Percentiles rank a stretch among this genome's conserved stretches.
Evolutionary conservation across 148 eudicot species (phyloP).

Genomic region (Vaccinium myrtillus): DNA sequence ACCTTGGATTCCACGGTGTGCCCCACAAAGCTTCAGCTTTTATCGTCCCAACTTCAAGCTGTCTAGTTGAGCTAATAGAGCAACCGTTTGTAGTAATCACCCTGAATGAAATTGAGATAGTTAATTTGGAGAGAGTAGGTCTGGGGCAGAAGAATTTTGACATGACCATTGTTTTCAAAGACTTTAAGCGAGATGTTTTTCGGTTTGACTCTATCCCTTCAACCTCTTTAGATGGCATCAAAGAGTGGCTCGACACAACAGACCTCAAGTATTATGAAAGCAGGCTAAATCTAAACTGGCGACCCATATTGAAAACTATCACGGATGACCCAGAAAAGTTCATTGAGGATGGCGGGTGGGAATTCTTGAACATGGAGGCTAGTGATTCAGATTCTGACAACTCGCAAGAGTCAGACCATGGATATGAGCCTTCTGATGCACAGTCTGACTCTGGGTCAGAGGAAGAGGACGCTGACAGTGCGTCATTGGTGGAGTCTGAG

Average conservation of each 20-base stretch:
- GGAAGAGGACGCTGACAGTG: constrained; percentile 57
- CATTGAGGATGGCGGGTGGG: constrained; percentile 75
- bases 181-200: constrained; percentile 62
- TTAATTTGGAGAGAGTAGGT: constrained; percentile 64
- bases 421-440: constrained; percentile 57
- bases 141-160: constrained; percentile 77
- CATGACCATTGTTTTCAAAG: constrained; percentile 68
- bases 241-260: constrained; percentile 72
- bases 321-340: constrained; percentile 62
- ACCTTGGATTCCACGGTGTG: constrained; percentile 73
- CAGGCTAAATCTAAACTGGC: constrained; percentile 66
- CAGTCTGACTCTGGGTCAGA: constrained; percentile 63
- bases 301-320: constrained; percentile 60
- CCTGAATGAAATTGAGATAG: constrained; percentile 61
- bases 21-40: constrained; percentile 65
- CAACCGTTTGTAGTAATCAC: constrained; percentile 61
- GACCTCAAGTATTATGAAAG: constrained; percentile 72
- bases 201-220: constrained; percentile 69
- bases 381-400: constrained; percentile 64
- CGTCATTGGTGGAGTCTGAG: constrained; percentile 60
- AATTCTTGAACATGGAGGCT: constrained; percentile 69
- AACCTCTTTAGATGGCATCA: constrained; percentile 65
- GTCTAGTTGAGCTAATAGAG: constrained; percentile 65
- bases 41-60: constrained; percentile 69
- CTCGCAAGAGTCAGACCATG: constrained; percentile 60